Evolutionary conservation across 108 stramenopile species (phyloP).

Genomic region (Conticribra weissflogii): DNA sequence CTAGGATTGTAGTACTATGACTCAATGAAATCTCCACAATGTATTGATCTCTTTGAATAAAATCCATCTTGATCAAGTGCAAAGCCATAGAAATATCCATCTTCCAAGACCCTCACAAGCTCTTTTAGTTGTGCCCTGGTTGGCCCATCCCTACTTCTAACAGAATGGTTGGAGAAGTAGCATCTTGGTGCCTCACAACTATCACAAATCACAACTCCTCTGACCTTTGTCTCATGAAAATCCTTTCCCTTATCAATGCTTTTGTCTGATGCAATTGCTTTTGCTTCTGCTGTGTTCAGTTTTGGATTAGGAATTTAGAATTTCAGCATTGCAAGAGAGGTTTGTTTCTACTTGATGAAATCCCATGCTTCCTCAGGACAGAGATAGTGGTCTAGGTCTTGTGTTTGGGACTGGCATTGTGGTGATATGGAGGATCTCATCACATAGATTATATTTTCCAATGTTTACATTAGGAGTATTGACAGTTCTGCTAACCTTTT

Average conservation of each 20-base stretch:
- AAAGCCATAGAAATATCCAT: not conserved
- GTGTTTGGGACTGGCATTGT: too few species aligned
- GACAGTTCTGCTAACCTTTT: too few species aligned
- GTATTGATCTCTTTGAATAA: not conserved
- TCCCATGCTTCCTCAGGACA: too few species aligned
- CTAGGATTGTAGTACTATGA: slow-evolving; percentile 1
- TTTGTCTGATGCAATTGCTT: not conserved
- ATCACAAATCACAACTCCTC: not conserved
- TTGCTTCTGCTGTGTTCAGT: not conserved
- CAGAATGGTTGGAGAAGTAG: not conserved
- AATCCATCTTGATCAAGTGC: not conserved
- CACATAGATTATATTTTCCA: too few species aligned
- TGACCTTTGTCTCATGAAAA: slow-evolving; percentile 2
- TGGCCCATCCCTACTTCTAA: not conserved
- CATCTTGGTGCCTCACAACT: slow-evolving; percentile 1
- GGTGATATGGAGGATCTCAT: too few species aligned
- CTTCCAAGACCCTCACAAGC: not conserved
- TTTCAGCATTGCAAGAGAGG: not conserved
- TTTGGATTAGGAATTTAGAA: slow-evolving; percentile 2
- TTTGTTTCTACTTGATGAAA: too few species aligned
- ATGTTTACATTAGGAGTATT: too few species aligned
- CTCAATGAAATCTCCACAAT: not conserved
- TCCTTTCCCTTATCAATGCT: not conserved
- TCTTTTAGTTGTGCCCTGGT: not conserved
- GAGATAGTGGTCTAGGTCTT: too few species aligned